phyloP scores from a whole-genome alignment of 768 basidiomycete genomes.

The Chalciporus chontae region DNA sequence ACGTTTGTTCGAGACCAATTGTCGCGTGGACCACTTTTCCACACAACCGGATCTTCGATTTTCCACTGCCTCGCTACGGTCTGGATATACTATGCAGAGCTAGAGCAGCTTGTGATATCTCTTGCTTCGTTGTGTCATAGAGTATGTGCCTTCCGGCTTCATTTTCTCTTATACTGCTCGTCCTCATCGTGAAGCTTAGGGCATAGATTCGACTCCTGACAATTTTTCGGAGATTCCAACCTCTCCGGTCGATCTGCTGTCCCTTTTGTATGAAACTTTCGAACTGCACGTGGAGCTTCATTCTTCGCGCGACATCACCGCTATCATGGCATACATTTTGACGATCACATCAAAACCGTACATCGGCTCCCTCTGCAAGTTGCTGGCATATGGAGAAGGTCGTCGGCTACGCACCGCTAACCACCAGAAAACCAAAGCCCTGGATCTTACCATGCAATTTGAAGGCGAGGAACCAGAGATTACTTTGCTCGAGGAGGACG shows the following conservation, averaged over 20 bases:
- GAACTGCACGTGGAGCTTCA: conserved; percentile 49
- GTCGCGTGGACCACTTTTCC: conserved; percentile 37
- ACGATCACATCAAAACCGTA: conserved; percentile 62
- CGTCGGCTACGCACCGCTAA: conserved; percentile 26
- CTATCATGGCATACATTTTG: conserved; percentile 66
- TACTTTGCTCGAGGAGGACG: conserved; percentile 38
- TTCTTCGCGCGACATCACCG: conserved; percentile 45
- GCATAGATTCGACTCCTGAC: conserved; percentile 30
- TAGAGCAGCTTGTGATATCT: conserved; percentile 48
- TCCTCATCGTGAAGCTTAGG: conserved; percentile 20
- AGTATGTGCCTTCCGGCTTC: conserved; percentile 37
- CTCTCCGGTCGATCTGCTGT: conserved; percentile 50
- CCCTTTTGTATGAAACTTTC: conserved; percentile 57
- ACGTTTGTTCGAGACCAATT: conserved; percentile 47
- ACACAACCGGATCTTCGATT: conserved; percentile 15
- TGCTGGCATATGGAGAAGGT: conserved; percentile 48
- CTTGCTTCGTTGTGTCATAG: conserved; percentile 57
- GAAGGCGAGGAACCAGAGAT: conserved; percentile 35
- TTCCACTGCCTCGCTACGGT: conserved; percentile 36
- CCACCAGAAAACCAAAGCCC: conserved; percentile 11
- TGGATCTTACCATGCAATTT: conserved; percentile 17
- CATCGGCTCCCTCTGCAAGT: conserved; percentile 51
- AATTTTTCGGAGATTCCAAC: conserved; percentile 43
- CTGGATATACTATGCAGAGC: conserved; percentile 49
- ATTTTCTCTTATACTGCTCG: not conserved